Base-by-base conservation (phyloP, 2,329 filamentous ascomycete species). In the Tolypocladium paradoxum region DNA sequence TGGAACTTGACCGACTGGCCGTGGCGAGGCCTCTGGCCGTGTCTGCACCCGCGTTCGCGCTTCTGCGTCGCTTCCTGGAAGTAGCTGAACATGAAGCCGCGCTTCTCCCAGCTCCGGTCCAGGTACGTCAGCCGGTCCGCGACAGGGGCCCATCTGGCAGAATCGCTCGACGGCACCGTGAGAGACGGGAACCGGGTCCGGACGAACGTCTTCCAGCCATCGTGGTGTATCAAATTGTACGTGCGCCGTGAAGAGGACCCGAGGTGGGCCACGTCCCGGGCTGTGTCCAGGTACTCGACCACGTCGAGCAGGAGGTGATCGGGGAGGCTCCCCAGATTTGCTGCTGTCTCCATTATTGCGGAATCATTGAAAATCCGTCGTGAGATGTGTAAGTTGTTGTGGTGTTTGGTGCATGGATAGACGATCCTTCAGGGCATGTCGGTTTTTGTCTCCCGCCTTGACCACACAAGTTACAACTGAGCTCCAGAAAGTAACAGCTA, bases 61-160 rank as follows among this genome's bases (percentile, higher is more conserved):
- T 56, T 55, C 37, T 51, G 55, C 46, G 54, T 50, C 55, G 57
- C 54, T 53, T 61, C 60, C 46, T 55, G 50, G 20, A 67, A 60
- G 31, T 63, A 55, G 45, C 57, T 63, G 16, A 70, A 62, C 49
- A 68, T 66, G 53, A 79, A 70, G 18, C 68, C 66, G 22, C 76
- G 71, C 50, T 69, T 71, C 49, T 80, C 77, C 78, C 78, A 81
- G 58, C 74, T 76, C 6, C 76, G 70, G 31, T 75, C 72, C 52
- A 79, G 72, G 57, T 73, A 75, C 0, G 78, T 79, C 45, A 79
- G 61, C 0, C 68, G 70, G 29, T 73, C 66, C 7, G 76, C 76
- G 29, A 75, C 62, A 14, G 63, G 58, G 12, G 58, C 56, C 68
- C 76, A 78, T 18, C 53, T 58, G 3, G 56, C 55, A n/a, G 47